Evolutionary conservation across 495 filamentous ascomycete species (phyloP).

Genomic region (Neurospora sp.): DNA sequence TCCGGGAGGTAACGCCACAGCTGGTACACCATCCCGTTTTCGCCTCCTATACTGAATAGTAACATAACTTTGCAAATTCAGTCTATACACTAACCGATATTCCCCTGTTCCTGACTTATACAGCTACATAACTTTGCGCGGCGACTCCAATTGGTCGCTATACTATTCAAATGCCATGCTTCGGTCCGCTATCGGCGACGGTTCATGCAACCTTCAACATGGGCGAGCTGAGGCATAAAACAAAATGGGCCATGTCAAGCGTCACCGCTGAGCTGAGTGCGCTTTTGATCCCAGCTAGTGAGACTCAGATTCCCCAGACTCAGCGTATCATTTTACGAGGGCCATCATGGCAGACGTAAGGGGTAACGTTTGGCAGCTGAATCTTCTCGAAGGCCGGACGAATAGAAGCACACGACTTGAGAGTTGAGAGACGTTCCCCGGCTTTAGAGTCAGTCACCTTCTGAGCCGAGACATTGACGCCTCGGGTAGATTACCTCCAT

Average conservation of each 20-base stretch:
- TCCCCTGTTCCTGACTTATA: not conserved
- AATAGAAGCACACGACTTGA: not conserved
- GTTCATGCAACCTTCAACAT: not conserved
- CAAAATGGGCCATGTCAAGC: not conserved
- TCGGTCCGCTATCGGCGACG: not conserved
- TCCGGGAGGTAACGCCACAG: too few relatives aligned
- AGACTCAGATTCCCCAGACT: not conserved
- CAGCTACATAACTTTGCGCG: not conserved
- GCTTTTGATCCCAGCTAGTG: not conserved
- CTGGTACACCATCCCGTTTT: too few relatives aligned
- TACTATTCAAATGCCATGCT: not conserved
- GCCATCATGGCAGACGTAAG: not conserved
- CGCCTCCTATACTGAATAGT: too few relatives aligned
- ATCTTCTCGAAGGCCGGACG: not conserved
- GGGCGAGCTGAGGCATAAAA: not conserved
- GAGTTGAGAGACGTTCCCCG: not conserved
- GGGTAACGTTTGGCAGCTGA: not conserved
- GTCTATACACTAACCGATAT: not conserved
- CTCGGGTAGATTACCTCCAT: not conserved
- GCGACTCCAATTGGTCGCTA: not conserved
- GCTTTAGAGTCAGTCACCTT: too few relatives aligned
- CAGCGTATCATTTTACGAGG: not conserved
- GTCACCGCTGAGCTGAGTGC: not conserved
- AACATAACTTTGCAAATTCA: not conserved
- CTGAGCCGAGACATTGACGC: not conserved